Evolutionary conservation across 768 basidiomycete species (phyloP), one percentile per base, ranked within the genome.

Genomic region (Boletus sensibilis): DNA sequence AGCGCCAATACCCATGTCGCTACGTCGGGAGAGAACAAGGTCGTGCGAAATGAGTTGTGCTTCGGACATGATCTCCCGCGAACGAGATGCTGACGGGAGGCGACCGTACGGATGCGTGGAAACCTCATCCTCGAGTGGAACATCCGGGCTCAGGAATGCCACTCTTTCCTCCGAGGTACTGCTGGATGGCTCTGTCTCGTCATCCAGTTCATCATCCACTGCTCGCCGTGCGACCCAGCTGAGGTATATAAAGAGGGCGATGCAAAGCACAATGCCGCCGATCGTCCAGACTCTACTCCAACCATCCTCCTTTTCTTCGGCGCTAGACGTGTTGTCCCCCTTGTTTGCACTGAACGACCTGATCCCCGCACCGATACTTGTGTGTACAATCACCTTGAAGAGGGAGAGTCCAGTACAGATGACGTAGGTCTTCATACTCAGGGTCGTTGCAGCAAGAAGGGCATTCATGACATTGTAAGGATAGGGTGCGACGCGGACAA

Each of bases 401-500:
- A 95, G 79, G 53, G 89, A 88, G 52, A 94, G 78, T 14, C 86
- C 87, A 23, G 94, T 93, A 77, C 90, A 88, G 48, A 82, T 68
- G 39, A 85, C 82, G 76, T 93, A 94, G 25, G 90, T 92, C 60
- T 79, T 79, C 60, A 94, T 78, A 5, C 86, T 87, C 62, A 95
- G 83, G 7, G 87, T 84, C 33, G 90, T 85, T 3, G 92, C 90
- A 9, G 94, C 93, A 46, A 97, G 82, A 46, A 97, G 84, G 67
- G 89, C 91, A 76, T 96, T 97, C 86, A 96, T 92, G 66, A 96
- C 90, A 75, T 96, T 96, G 77, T 90, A 92, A 0, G 89, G 91
- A 68, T 93, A 92, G 4, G 92, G 92, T n/a, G 90, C 93, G 52
- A 94, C 79, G 48, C 94, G 88, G 63, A 97, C 91, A 57, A 96